A percentile compares a stretch with the other conserved stretches of the same genome.
These are phyloP conservation scores for Poterioochromonas sp. DNA, from an alignment of 352 stramenopile species.

Conservation along the genomic window DNA sequence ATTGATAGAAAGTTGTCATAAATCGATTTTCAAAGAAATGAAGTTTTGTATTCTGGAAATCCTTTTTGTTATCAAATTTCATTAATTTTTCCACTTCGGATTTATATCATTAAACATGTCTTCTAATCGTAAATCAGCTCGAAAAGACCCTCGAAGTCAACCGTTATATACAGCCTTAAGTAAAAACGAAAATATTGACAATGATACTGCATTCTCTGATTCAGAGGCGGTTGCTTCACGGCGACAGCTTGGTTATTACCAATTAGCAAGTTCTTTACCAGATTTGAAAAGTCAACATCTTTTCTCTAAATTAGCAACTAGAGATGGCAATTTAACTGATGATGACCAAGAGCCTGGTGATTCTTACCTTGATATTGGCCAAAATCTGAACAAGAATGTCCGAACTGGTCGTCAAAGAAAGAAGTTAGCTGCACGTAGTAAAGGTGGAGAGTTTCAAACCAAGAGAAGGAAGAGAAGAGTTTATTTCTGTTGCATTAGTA, in stretches of 20 bases:
- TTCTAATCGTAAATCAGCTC: no score
- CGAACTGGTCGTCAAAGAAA: slow-evolving; percentile 31
- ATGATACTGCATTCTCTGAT: neutral
- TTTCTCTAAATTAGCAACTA: neutral
- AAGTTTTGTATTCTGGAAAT: no score
- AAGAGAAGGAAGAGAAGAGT: slow-evolving; percentile 16
- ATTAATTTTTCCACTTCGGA: no score
- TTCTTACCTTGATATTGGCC: no score
- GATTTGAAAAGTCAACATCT: neutral
- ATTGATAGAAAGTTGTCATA: no score
- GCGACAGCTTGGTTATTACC: neutral
- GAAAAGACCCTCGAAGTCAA: no score
- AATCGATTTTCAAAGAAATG: no score
- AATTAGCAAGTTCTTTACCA: neutral
- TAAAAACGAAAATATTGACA: no score
- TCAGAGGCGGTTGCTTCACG: neutral
- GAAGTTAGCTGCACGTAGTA: slow-evolving; percentile 15
- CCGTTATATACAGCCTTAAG: no score
- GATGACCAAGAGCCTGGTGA: neutral
- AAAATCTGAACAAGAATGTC: neutral
- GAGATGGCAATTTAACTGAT: neutral
- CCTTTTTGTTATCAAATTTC: no score
- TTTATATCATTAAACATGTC: no score
- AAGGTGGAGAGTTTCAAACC: slow-evolving; percentile 24
- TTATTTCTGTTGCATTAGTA: slow-evolving; percentile 26